Evolutionary conservation across 1,284 basidiomycete species (phyloP).

Genomic region (Ceratobasidium sp.): DNA sequence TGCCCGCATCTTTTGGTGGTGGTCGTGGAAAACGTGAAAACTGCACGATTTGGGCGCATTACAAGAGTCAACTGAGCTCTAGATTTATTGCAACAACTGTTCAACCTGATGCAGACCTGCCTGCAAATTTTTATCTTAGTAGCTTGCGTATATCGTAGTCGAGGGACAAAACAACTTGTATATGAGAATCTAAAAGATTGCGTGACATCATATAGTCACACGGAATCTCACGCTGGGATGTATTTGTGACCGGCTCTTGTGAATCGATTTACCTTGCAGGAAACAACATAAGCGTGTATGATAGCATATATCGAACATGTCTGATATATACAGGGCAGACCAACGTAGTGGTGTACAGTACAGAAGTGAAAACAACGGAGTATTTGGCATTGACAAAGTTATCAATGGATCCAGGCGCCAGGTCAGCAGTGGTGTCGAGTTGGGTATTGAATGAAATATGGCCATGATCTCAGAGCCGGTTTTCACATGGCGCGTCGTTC

Average conservation of each 20-base stretch:
- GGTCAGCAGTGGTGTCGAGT: no score
- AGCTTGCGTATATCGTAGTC: neutral
- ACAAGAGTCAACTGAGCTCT: neutral
- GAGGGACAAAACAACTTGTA: neutral
- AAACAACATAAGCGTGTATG: neutral
- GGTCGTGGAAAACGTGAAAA: neutral
- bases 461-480: no score
- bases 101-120: neutral
- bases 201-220: neutral
- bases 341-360: no score
- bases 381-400: no score
- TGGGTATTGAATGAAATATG: no score
- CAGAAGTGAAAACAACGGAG: no score
- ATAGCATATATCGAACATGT: no score
- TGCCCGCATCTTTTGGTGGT: neutral
- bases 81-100: neutral
- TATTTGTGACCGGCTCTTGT: neutral
- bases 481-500: no score
- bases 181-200: neutral
- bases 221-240: neutral
- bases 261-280: neutral
- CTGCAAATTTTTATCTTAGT: neutral
- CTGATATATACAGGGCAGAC: no score
- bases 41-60: neutral
- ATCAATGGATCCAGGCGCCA: no score